Evolutionary conservation across 495 filamentous ascomycete species (phyloP), one percentile per base, ranked within the genome.

Genomic region (Penicillium coprophilum): DNA sequence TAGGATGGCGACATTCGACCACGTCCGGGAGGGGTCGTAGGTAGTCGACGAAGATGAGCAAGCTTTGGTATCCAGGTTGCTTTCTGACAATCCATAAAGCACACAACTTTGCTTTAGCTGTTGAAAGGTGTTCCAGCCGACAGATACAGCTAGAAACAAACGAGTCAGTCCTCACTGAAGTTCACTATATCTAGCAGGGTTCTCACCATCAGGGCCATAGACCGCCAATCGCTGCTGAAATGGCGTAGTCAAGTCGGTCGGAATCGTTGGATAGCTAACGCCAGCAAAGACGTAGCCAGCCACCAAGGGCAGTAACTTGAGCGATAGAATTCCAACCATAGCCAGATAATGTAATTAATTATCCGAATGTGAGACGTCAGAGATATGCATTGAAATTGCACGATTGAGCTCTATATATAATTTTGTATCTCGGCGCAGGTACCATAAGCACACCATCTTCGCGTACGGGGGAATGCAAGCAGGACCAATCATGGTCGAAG

Each of bases 191-290:
- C 6, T 21, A 31, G 9, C 3, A 13, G 55, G 9, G 0, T 47
- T 66, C 75, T 74, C 60, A 84, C 82, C 64, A 56, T 77, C 79
- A 0, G 80, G 75, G 7, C 78, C 79, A 50, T 79, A 78, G n/a
- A 84, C 73, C 34, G 81, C 77, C 51, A 85, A 65, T 5, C 82
- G 80, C 59, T 83, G 82, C 63, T 84, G 82, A 12, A 75, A 66
- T 2, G 82, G 82, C 2, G 82, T 85, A 10, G 81, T 81, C 66
- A 78, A 53, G 62, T 85, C 82, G 15, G 56, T 49, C 6, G 82
- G 82, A n/a, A 76, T 73, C 9, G 76, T 30, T 19, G 82, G 82
- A 63, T 78, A 83, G 53, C 68, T 78, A 2, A 77, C 77, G 12
- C 61, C 62, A 12, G 79, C 80, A 46, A 72, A 52, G 10, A 61